phyloP scores from a whole-genome alignment of 2,329 filamentous ascomycete genomes.

The Trichoderma sp. region DNA sequence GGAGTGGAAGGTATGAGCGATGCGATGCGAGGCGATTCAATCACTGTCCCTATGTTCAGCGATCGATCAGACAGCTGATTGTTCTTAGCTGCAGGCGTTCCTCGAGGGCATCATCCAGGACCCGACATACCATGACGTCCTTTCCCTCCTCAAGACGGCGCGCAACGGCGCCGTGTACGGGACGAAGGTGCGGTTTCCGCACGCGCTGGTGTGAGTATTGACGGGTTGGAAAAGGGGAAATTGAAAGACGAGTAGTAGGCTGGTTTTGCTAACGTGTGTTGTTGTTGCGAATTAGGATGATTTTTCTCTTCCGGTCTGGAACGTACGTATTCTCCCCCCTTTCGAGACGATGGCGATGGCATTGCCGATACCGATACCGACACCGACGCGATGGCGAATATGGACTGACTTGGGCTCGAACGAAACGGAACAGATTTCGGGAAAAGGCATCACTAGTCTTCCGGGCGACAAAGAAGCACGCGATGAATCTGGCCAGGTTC shows the following conservation, averaged over 20 bases:
- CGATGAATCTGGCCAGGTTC: slow-evolving; percentile 87
- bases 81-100: slow-evolving; percentile 54
- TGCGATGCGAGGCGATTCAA: background rate
- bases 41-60: too few species aligned
- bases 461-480: slow-evolving; percentile 86
- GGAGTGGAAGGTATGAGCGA: slow-evolving; percentile 33
- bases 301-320: slow-evolving; percentile 92
- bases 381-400: background rate
- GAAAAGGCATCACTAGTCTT: slow-evolving; percentile 79
- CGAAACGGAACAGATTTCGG: slow-evolving; percentile 54
- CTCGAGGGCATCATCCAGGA: slow-evolving; percentile 79
- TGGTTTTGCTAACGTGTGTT: slow-evolving; percentile 30
- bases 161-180: slow-evolving; percentile 98
- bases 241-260: too few species aligned
- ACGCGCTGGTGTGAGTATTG: slow-evolving; percentile 75
- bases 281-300: slow-evolving; percentile 65
- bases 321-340: slow-evolving; percentile 56
- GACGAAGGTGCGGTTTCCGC: slow-evolving; percentile 95
- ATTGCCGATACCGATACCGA: slow-evolving; percentile 7
- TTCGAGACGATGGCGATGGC: background rate
- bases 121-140: slow-evolving; percentile 79
- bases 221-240: background rate
- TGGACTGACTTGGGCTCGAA: background rate
- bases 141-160: slow-evolving; percentile 86
- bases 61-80: too few species aligned